phyloP scores from a whole-genome alignment of 495 filamentous ascomycete genomes.

The Parathielavia appendiculata region DNA sequence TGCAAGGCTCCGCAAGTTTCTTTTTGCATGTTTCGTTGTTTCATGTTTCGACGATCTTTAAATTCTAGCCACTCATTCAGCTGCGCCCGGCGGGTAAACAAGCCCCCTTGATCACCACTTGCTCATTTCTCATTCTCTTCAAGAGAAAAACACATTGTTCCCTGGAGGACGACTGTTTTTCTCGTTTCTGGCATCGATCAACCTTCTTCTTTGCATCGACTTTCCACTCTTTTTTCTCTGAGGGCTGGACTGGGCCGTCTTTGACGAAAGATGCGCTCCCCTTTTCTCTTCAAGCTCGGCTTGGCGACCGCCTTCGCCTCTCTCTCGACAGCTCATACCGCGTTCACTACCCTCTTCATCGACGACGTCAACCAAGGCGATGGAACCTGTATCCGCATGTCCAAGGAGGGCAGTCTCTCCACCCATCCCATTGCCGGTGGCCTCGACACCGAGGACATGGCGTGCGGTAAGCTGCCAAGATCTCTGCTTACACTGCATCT shows the following conservation, averaged over 20 bases:
- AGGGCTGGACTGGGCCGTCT: conserved; percentile 12
- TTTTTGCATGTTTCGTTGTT: not conserved
- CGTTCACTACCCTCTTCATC: conserved; percentile 62
- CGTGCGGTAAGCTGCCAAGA: conserved; percentile 50
- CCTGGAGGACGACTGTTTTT: not conserved
- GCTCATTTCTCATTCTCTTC: not conserved
- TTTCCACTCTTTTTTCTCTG: not conserved
- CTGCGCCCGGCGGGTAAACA: not conserved
- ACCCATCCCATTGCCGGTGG: conserved; percentile 51
- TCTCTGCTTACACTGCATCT: too few relatives aligned
- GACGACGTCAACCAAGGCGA: conserved; percentile 61
- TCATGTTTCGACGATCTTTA: not conserved
- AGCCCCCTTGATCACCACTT: not conserved
- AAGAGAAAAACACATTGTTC: not conserved
- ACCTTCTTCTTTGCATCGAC: not conserved
- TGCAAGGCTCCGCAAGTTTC: not conserved
- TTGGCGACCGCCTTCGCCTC: conserved; percentile 30
- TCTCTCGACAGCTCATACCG: conserved; percentile 52
- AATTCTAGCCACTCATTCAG: conserved; percentile 7
- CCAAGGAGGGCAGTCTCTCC: conserved; percentile 41
- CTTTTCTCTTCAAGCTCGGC: conserved; percentile 23
- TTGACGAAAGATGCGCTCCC: conserved; percentile 24
- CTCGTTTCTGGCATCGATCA: not conserved
- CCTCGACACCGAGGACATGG: conserved; percentile 54
- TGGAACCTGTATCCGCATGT: conserved; percentile 66